Evolutionary conservation across 805 yeast genomes (phyloP), one percentile per base, ranked within the genome.

Genomic region (Scheffersomyces spartinae): DNA sequence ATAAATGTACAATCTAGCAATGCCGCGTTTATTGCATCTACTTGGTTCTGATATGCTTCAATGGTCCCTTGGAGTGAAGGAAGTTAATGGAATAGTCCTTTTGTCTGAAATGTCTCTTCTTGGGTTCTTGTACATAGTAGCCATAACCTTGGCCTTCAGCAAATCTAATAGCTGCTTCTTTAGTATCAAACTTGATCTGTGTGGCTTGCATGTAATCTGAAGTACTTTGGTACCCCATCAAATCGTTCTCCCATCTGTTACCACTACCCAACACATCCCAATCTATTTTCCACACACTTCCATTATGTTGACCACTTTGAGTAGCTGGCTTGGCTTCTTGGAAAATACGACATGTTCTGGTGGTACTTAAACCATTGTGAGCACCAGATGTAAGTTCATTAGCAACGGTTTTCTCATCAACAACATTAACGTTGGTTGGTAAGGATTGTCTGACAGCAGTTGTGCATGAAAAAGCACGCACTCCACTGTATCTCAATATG

Each of bases 91-190:
- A 65, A 44, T 82, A 81, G 27, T 73, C 78, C 62, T 83, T 82
- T 64, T 68, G 69, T 46, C 73, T 67, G 57, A 82, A 78, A 32
- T 66, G 72, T 46, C 84, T 74, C 42, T 59, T 57, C 47, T 80
- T 76, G 29, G 94, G 93, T 51, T 81, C 91, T 49, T 78, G 83
- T 32, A 82, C 71, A 42, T 76, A 78, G 47, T 71, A 80, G 37
- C 75, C 74, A 88, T 91, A 82, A 14, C 88, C 94, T 49, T 82
- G 88, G 32, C 81, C 76, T 38, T 72, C 68, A 7, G 93, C 93
- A 51, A 82, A 82, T 30, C 68, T 67, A 31, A 77, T 60, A 18
- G 94, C 94, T 20, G 81, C 69, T 24, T 82, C 88, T 52, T 71
- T 74, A 26, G 74, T 60, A 43, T 73, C 78, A 48, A 82, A 82